phyloP scores from a whole-genome alignment of 495 filamentous ascomycete species.

The Hypoxylon rickii region DNA sequence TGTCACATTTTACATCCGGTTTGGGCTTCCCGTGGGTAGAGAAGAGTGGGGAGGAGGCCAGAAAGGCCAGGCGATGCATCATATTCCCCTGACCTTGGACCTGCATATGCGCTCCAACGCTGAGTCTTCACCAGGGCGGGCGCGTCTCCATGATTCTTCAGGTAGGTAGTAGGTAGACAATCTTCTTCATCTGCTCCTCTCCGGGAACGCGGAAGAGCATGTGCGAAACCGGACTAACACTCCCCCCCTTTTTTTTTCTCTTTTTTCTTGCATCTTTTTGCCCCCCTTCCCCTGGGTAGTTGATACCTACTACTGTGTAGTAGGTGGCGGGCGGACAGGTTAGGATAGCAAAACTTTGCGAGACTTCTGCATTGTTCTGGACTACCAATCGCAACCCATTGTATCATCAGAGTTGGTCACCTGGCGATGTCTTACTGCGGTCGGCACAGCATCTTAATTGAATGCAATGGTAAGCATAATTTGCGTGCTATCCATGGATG shows the following conservation, averaged over 20 bases:
- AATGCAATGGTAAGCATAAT: conserved; percentile 12
- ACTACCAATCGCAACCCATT: conserved; percentile 21
- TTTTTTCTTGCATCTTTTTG: not conserved
- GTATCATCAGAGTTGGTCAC: conserved; percentile 4
- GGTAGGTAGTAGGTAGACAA: too few relatives aligned
- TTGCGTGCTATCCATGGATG: conserved; percentile 2
- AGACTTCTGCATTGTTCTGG: conserved; percentile 11
- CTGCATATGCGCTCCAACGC: conserved; percentile 37
- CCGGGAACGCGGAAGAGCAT: conserved; percentile 7
- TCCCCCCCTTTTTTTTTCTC: not conserved
- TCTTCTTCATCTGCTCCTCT: not conserved
- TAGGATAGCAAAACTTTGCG: conserved; percentile 12
- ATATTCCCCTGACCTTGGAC: conserved; percentile 32
- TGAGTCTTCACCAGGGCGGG: conserved; percentile 16
- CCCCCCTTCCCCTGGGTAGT: too few relatives aligned
- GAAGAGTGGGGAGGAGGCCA: conserved; percentile 20
- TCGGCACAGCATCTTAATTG: conserved; percentile 14
- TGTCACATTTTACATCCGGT: conserved; percentile 31
- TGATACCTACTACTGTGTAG: conserved; percentile 2
- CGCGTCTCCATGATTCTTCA: conserved; percentile 8
- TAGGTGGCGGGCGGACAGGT: too few relatives aligned
- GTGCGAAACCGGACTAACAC: conserved; percentile 24
- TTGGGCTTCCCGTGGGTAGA: conserved; percentile 22
- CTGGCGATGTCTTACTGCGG: conserved; percentile 2
- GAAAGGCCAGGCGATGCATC: conserved; percentile 29